These are phyloP conservation scores for Exsudoporus frostii DNA, from an alignment of 768 basidiomycete species.

Conservation along the genomic window DNA sequence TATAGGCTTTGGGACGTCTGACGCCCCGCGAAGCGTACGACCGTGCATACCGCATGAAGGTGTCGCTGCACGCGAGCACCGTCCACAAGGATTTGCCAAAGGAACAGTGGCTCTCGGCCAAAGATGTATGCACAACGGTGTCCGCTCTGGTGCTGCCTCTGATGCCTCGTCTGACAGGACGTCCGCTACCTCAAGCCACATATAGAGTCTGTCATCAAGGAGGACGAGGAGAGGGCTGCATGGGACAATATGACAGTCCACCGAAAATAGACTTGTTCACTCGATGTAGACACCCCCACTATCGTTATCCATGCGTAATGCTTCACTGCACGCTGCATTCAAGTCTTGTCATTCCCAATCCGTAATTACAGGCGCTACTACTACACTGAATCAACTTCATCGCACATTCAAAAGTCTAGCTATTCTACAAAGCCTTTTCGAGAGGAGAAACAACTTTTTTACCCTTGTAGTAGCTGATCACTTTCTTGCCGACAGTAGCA, in stretches of 20 bases:
- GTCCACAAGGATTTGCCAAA: slow-evolving; percentile 79
- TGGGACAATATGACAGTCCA: slow-evolving; percentile 81
- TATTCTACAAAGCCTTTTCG: slow-evolving; percentile 59
- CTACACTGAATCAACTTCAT: slow-evolving; percentile 10
- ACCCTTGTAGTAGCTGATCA: slow-evolving; percentile 83
- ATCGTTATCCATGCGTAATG: slow-evolving; percentile 19
- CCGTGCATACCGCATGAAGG: slow-evolving; percentile 85
- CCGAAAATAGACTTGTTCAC: slow-evolving; percentile 51
- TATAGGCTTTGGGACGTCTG: slow-evolving; percentile 80
- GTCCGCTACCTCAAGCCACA: slow-evolving; percentile 82
- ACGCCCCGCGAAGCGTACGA: slow-evolving; percentile 80
- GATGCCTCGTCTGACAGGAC: slow-evolving; percentile 53
- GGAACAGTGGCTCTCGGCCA: slow-evolving; percentile 71
- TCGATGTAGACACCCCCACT: slow-evolving; percentile 24
- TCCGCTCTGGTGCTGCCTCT: slow-evolving; percentile 2
- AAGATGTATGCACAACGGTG: slow-evolving; percentile 55
- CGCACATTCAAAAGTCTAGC: not conserved
- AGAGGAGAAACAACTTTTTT: slow-evolving; percentile 70
- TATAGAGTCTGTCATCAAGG: slow-evolving; percentile 67
- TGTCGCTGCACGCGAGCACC: slow-evolving; percentile 71
- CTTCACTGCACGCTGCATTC: not conserved
- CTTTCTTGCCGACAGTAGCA: slow-evolving; percentile 79
- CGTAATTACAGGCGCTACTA: slow-evolving; percentile 8
- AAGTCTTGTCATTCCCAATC: slow-evolving; percentile 4
- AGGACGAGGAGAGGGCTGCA: slow-evolving; percentile 69